Conservation (phyloP, 1,284 basidiomycete genomes). For the Ganoderma boninense region DNA sequence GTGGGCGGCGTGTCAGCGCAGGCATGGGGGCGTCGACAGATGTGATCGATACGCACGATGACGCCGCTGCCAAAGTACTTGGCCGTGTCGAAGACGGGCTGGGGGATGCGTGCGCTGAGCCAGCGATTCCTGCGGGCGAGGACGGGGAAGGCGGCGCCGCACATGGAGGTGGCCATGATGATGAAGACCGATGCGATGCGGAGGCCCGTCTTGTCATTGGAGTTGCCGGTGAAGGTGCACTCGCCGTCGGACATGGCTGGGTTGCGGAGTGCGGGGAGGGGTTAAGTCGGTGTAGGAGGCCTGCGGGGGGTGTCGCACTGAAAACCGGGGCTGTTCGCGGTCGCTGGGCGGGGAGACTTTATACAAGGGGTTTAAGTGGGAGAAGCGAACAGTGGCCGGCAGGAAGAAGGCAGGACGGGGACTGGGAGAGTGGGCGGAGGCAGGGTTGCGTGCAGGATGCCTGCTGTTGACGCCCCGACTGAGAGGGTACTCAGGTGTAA, state of each 20-base stretch:
- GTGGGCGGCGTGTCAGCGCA: background rate
- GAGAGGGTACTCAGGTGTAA: conserved; percentile 27
- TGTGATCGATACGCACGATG: conserved; percentile 61
- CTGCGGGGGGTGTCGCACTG: background rate
- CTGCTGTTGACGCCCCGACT: conserved; percentile 11
- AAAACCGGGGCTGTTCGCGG: background rate
- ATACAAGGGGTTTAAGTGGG: background rate
- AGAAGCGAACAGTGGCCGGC: background rate
- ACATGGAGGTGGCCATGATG: conserved; percentile 75
- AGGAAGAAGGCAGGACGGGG: background rate
- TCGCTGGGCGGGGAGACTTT: background rate
- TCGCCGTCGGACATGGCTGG: conserved; percentile 1
- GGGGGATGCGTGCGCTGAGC: conserved; percentile 63
- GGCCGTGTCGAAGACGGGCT: conserved; percentile 80
- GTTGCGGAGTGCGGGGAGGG: background rate
- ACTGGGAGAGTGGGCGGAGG: conserved; percentile 5
- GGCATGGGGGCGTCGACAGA: background rate
- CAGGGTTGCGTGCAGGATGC: background rate
- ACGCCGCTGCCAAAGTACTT: conserved; percentile 97
- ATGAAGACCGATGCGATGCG: conserved; percentile 91
- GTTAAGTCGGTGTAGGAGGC: background rate
- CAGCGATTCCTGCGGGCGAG: conserved; percentile 68
- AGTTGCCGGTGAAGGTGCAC: conserved; percentile 7
- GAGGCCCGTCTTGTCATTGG: conserved; percentile 51
- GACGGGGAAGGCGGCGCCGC: conserved; percentile 87